These are phyloP conservation scores for Vitellaria paradoxa DNA, from an alignment of 179 eudicot genomes.

Conservation along the genomic window DNA sequence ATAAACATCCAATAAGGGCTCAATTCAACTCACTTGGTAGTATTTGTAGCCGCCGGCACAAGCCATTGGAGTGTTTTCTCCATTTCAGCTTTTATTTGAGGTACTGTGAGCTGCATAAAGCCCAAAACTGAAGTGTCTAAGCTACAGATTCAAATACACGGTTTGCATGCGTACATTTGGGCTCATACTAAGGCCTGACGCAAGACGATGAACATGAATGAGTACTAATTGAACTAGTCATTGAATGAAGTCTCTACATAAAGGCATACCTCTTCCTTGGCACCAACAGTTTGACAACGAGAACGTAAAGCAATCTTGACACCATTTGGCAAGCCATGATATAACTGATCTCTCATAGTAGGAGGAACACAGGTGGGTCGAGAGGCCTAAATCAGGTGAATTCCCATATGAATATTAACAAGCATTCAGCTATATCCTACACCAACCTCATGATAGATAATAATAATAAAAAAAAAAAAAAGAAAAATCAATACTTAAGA, in stretches of 20 bases:
- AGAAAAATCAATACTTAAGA: too few species aligned
- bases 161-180: background rate
- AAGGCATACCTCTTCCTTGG: constrained; percentile 54
- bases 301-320: constrained; percentile 69
- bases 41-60: constrained; percentile 84
- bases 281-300: constrained; percentile 37
- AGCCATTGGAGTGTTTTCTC: constrained; percentile 88
- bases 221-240: too few species aligned
- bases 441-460: background rate
- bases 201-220: too few species aligned
- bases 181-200: too few species aligned
- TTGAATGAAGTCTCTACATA: background rate
- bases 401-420: background rate
- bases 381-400: constrained; percentile 54
- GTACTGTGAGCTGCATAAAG: constrained; percentile 56
- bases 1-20: constrained; percentile 8
- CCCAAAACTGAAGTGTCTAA: background rate
- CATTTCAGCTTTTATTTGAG: constrained; percentile 94
- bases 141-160: constrained; percentile 11
- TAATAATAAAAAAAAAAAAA: too few species aligned
- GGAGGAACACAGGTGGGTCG: constrained; percentile 88
- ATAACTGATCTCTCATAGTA: constrained; percentile 75
- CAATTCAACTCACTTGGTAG: constrained; percentile 61
- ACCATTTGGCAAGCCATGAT: constrained; percentile 73
- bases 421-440: background rate